Conservation (phyloP, 179 eudicot genomes). For the Camellia oleifera region DNA sequence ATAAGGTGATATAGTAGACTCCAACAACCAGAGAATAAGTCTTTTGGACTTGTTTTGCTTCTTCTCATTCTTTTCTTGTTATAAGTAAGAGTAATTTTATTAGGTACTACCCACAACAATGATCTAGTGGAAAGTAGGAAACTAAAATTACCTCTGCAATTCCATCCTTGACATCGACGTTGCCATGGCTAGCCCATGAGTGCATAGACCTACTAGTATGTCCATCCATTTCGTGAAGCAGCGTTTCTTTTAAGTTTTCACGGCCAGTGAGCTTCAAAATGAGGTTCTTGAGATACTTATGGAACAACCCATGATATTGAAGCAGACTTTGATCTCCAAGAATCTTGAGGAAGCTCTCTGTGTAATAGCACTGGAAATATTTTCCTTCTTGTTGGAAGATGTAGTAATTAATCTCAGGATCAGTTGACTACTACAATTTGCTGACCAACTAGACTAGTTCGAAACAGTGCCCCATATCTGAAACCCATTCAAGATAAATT, state of each 20-base stretch:
- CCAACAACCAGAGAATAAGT: too few species aligned
- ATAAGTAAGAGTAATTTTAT: too few species aligned
- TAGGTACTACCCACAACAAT: too few species aligned
- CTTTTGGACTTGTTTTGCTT: too few species aligned
- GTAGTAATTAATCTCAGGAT: slow-evolving; percentile 20
- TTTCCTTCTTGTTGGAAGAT: slow-evolving; percentile 22
- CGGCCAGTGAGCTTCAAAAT: slow-evolving; percentile 11
- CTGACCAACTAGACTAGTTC: slow-evolving; percentile 18
- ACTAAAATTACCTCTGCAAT: slow-evolving; percentile 7
- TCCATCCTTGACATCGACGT: slow-evolving; percentile 14
- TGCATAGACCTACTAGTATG: not conserved
- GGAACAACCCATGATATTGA: slow-evolving; percentile 9
- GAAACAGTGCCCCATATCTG: slow-evolving; percentile 23
- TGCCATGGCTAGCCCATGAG: slow-evolving; percentile 6
- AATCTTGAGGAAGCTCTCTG: slow-evolving; percentile 13
- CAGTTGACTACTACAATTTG: slow-evolving; percentile 16
- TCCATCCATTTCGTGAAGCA: slow-evolving; percentile 11
- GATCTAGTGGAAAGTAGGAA: too few species aligned
- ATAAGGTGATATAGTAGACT: too few species aligned
- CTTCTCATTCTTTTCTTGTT: too few species aligned
- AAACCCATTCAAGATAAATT: not conserved
- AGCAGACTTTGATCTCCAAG: slow-evolving; percentile 14
- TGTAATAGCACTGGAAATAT: slow-evolving; percentile 19
- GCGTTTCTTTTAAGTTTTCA: slow-evolving; percentile 12
- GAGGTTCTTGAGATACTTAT: slow-evolving; percentile 22